A percentile compares a stretch with the other conserved stretches of the same genome.
phyloP scores from a whole-genome alignment of 805 yeast species.

The Scheffersomyces ergatensis region DNA sequence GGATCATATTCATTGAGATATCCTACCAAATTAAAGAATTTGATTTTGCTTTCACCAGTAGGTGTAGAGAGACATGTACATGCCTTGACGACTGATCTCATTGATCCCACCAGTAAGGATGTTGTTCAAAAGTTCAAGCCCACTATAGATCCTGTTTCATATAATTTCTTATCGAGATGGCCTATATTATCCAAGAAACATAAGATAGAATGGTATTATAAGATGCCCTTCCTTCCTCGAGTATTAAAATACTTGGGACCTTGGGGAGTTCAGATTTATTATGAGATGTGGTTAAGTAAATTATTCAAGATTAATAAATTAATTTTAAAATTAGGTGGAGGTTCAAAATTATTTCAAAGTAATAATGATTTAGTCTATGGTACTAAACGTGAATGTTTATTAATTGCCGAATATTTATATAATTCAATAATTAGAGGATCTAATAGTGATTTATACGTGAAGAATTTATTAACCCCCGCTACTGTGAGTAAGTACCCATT shows the following conservation, averaged over 20 bases:
- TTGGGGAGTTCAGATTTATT: conserved; percentile 35
- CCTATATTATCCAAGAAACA: conserved; percentile 35
- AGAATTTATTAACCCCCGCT: conserved; percentile 53
- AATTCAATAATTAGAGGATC: conserved; percentile 39
- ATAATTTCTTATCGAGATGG: conserved; percentile 45
- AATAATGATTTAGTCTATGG: conserved; percentile 35
- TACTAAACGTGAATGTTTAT: conserved; percentile 31
- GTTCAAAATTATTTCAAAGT: conserved; percentile 17
- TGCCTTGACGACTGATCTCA: conserved; percentile 44
- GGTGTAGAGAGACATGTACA: conserved; percentile 72
- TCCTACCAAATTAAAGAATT: conserved; percentile 50
- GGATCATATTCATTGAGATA: conserved; percentile 59
- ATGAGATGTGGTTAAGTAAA: conserved; percentile 39
- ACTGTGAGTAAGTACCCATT: conserved; percentile 66
- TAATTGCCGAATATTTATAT: conserved; percentile 40
- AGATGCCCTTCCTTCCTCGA: conserved; percentile 45
- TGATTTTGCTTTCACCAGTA: conserved; percentile 70
- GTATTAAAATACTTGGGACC: conserved; percentile 46
- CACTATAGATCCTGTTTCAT: conserved; percentile 41
- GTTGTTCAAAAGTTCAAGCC: conserved; percentile 25
- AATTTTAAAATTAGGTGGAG: conserved; percentile 29
- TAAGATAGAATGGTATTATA: conserved; percentile 35
- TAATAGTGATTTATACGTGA: conserved; percentile 40
- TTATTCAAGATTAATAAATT: conserved; percentile 39
- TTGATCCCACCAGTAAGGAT: conserved; percentile 3